A percentile compares a stretch with the other conserved stretches of the same genome.
Conservation (phyloP, 225 moss, liverwort and hornwort species). For the Polytrichum commune region DNA sequence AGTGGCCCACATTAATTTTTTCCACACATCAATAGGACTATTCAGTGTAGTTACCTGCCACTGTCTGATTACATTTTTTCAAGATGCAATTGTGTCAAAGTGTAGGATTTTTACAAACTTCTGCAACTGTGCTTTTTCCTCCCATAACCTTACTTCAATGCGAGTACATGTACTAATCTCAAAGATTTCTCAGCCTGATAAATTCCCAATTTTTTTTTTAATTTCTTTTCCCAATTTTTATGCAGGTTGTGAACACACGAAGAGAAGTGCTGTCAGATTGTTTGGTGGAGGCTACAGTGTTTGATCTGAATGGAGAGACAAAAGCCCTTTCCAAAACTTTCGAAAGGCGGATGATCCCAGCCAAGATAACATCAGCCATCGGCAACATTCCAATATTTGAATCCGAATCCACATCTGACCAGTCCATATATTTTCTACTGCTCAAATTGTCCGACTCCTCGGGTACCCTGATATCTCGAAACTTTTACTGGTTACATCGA, state of each 20-base stretch:
- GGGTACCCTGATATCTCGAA: constrained; percentile 55
- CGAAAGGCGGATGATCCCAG: constrained; percentile 28
- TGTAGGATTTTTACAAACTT: too few species aligned
- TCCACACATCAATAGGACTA: too few species aligned
- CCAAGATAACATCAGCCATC: constrained; percentile 50
- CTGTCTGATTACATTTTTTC: too few species aligned
- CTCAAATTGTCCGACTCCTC: constrained; percentile 55
- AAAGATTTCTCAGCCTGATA: too few species aligned
- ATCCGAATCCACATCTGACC: constrained; percentile 34
- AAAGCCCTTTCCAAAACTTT: constrained; percentile 25
- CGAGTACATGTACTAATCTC: not conserved
- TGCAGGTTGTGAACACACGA: constrained; percentile 80
- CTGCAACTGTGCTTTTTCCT: too few species aligned
- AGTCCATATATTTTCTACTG: constrained; percentile 56
- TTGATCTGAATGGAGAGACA: constrained; percentile 48
- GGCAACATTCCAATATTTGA: constrained; percentile 48
- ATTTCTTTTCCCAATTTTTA: not conserved
- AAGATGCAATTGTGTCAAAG: too few species aligned
- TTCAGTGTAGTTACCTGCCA: too few species aligned
- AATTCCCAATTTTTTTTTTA: not conserved
- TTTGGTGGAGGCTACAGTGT: constrained; percentile 54
- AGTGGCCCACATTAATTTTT: too few species aligned
- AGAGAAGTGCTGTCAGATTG: constrained; percentile 34
- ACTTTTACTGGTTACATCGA: constrained; percentile 89
- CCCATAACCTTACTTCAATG: not conserved